Base-by-base conservation (phyloP, 2,329 filamentous ascomycete genomes). In the Sordariomycetes sp. region DNA sequence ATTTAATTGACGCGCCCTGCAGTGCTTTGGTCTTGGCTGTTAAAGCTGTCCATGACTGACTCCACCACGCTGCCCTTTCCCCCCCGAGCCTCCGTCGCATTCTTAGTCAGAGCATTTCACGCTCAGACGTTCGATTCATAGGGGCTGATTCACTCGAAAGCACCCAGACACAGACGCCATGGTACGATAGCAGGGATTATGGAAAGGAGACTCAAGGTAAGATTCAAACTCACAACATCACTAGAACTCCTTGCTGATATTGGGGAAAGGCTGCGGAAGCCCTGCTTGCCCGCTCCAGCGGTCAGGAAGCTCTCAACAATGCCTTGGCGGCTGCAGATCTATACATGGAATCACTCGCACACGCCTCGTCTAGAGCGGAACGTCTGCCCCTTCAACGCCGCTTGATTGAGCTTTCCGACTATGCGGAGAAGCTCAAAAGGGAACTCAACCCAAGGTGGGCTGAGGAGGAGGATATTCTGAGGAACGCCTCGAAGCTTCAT, bases 311-410 rank as follows among this genome's bases (percentile, higher is more conserved):
- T 28, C 68, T 95, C 36, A 64, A 78, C 33, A 72, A 84, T 53
- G 80, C 86, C 32, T 86, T 94, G 49, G 65, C 70, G 42, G 84
- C 83, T 5, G 82, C 79, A 16, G 86, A 95, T 53, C 64, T 82
- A 33, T 88, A 92, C 46, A 85, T 95, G 77, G 74, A 75, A 48
- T 85, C 85, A 3, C 64, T 85, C 34, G 68, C 66, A 39, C 63
- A 83, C 39, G 71, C 79, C 6, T 57, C 64, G n/a, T 66, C 61
- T 33, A 59, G 73, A n/a, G 54, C 59, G 4, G 81, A 93, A 37
- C 85, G 76, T 45, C 61, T 64, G 27, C 70, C 73, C n/a, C 60
- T 93, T 32, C 75, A 78, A 43, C 58, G 66, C 31, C 83, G 82
- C 60, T 85, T 80, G 56, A 70, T 77, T 46, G 70, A 79, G 33